Evolutionary conservation across 306 rosid species (phyloP).

Genomic region (Vachellia pachyceras): DNA sequence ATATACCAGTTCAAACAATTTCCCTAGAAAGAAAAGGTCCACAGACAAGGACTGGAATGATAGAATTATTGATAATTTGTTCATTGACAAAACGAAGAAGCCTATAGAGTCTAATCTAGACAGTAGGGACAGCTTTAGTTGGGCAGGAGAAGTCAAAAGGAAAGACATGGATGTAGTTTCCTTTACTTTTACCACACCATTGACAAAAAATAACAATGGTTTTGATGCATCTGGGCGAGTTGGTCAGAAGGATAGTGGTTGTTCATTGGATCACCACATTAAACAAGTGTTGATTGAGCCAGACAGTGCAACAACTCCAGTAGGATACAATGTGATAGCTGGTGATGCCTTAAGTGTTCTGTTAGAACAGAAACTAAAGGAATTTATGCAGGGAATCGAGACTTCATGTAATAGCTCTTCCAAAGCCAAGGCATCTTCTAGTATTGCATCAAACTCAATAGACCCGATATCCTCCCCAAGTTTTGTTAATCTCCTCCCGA

Average conservation of each 20-base stretch:
- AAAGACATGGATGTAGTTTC: conserved; percentile 91
- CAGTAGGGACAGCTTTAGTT: conserved; percentile 47
- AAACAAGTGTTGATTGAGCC: conserved; percentile 63
- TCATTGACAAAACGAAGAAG: conserved; percentile 62
- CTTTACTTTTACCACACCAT: conserved; percentile 94
- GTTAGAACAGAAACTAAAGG: conserved; percentile 88
- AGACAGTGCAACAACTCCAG: conserved; percentile 63
- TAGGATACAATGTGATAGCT: conserved; percentile 75
- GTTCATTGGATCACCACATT: conserved; percentile 60
- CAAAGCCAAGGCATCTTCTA: conserved; percentile 53
- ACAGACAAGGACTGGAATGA: conserved; percentile 72
- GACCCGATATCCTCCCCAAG: conserved; percentile 41
- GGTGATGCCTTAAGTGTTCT: conserved; percentile 87
- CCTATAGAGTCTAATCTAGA: conserved; percentile 53
- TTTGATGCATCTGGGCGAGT: conserved; percentile 58
- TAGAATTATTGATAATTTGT: conserved; percentile 53
- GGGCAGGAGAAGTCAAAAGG: conserved; percentile 65
- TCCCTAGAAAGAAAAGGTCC: conserved; percentile 85
- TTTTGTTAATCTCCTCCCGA: conserved; percentile 40
- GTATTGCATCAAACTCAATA: conserved; percentile 44
- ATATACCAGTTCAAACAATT: conserved; percentile 59
- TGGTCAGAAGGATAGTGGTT: conserved; percentile 42
- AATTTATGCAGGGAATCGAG: conserved; percentile 62
- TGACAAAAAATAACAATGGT: conserved; percentile 61
- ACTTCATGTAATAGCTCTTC: conserved; percentile 49